Evolutionary conservation across 208 protist genomes (phyloP), one percentile per base, ranked within the genome.

Genomic region (Endotrypanum monterogeii): DNA sequence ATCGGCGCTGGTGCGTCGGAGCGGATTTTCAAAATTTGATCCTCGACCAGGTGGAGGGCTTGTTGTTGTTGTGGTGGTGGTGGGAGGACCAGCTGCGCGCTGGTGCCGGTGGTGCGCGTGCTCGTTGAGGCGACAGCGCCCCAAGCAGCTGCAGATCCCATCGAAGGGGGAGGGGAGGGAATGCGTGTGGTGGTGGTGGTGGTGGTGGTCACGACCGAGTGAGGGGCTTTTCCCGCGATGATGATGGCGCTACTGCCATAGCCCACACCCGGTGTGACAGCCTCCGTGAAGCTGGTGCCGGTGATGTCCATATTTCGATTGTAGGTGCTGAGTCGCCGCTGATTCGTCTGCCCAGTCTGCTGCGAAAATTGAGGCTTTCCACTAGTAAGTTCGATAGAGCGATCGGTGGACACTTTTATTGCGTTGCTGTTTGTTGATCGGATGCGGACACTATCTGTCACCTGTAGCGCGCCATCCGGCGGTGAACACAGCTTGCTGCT

Each of bases 1-100:
- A 23, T 20, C 32, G 73, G 39, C 25, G 58, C 55, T 39, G 74
- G 56, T 16, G 41, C 63, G 35, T 44, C 51, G 41, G 50, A 35
- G 48, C 16, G 54, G 8, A 28, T 39, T 0, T 23, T 68, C 37
- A 6, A 23, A 3, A 11, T 44, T 8, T 54, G 25, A 35, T 32
- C 44, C 6, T 54, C 28, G 2, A 23, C 44, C 28, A 35, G 28
- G 3, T 68, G 8, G 18, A 14, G 25, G 5, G 1, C 25, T 20
- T 35, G 8, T 14, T 57, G 54, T 28, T 57, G 16, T 20, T 57
- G 23, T 20, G 23, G 8, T 14, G 11, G 54, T 28, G 11, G 16
- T 20, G 11, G 23, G 0, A 1, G 25, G 9, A 28, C 9, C 23
- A 28, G 54, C 39, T 28, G 63, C 63, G n/a, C 44, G 63, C n/a